These are phyloP conservation scores for Aspergillus sp. DNA, from an alignment of 2,329 filamentous ascomycete species.

Conservation along the genomic window DNA sequence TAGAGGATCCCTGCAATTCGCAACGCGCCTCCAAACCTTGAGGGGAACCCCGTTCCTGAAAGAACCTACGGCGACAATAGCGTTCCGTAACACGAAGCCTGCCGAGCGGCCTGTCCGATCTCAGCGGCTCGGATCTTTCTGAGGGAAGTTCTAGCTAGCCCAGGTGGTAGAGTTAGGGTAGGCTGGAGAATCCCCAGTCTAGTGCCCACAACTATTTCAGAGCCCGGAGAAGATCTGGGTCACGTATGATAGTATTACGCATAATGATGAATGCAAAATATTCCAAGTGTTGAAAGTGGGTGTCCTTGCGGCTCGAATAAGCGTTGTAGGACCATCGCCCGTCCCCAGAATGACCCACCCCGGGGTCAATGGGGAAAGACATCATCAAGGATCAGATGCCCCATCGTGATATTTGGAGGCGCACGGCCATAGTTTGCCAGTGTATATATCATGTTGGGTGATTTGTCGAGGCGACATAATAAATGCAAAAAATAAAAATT, in stretches of 20 bases:
- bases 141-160: not conserved
- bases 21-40: not conserved
- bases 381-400: not conserved
- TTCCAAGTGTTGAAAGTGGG: not conserved
- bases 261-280: not conserved
- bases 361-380: not conserved
- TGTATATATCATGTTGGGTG: too few species aligned
- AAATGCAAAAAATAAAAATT: too few species aligned
- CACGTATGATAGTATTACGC: not conserved
- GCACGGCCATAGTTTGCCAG: too few species aligned
- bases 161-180: not conserved
- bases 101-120: not conserved
- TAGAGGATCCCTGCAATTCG: not conserved
- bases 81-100: not conserved
- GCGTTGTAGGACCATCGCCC: not conserved
- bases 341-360: constrained; percentile 1
- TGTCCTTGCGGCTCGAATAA: not conserved
- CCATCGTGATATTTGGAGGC: too few species aligned
- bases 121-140: not conserved
- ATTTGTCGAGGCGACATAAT: too few species aligned
- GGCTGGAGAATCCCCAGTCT: not conserved
- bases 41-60: not conserved
- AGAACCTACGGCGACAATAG: not conserved
- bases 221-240: not conserved
- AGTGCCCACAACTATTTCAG: not conserved